A percentile compares a stretch with the other conserved stretches of the same genome.
Conservation (phyloP, 2,329 filamentous ascomycete genomes). For the Penicillium hesseltinei region DNA sequence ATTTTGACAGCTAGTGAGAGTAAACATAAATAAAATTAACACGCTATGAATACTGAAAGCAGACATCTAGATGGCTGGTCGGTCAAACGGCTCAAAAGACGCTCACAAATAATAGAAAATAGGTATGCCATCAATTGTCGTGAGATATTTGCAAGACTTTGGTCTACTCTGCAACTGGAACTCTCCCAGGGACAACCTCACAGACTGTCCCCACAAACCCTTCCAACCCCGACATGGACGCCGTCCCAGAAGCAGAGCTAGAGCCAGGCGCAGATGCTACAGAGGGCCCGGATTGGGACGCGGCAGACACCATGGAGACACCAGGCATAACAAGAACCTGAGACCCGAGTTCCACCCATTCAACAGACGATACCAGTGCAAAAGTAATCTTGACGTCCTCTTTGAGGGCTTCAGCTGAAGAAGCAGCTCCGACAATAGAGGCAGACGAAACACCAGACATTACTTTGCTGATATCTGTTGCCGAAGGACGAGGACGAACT, state of each 20-base stretch:
- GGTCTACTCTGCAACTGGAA: constrained; percentile 2
- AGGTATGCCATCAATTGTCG: neutral
- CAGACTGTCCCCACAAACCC: constrained; percentile 57
- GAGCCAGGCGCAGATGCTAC: constrained; percentile 50
- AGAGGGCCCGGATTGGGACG: constrained; percentile 46
- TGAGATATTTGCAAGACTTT: neutral
- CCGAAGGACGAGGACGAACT: constrained; percentile 10
- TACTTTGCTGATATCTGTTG: constrained; percentile 30
- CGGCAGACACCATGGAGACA: constrained; percentile 44
- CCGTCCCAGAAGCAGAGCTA: constrained; percentile 39
- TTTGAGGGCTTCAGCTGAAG: constrained; percentile 18
- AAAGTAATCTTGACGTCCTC: constrained; percentile 51
- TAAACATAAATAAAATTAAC: neutral
- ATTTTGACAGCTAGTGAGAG: neutral
- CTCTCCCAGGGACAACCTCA: constrained; percentile 28
- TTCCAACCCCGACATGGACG: constrained; percentile 54
- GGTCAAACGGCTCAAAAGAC: neutral
- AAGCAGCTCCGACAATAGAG: constrained; percentile 1
- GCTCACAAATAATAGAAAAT: neutral
- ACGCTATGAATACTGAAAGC: neutral
- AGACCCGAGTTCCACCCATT: constrained; percentile 58
- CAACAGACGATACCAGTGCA: constrained; percentile 56
- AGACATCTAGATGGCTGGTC: neutral
- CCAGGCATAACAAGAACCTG: constrained; percentile 61
- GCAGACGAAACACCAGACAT: constrained; percentile 15